Conservation (phyloP, 208 protist genomes). For the Novymonas esmeraldas region DNA sequence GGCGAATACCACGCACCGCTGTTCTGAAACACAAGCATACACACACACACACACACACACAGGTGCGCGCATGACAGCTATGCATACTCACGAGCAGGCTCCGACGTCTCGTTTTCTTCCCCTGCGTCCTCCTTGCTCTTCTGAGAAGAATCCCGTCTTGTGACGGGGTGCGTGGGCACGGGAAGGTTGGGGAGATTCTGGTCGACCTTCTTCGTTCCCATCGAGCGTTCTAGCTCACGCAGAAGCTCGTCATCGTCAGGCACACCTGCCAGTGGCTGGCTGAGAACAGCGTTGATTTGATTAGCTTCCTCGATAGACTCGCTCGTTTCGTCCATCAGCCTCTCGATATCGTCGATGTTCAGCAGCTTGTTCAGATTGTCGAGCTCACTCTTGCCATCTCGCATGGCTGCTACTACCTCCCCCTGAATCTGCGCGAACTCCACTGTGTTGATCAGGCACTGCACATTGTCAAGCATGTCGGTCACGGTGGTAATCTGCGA, state of each 20-base stretch:
- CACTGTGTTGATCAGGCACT: conserved; percentile 76
- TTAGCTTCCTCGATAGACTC: conserved; percentile 77
- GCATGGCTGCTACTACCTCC: conserved; percentile 71
- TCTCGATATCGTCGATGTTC: conserved; percentile 83
- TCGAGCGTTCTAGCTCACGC: conserved; percentile 37
- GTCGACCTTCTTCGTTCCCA: conserved; percentile 14
- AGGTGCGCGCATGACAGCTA: neutral
- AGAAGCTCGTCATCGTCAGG: conserved; percentile 73
- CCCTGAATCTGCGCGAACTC: conserved; percentile 78
- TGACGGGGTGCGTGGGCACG: conserved; percentile 35
- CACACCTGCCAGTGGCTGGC: conserved; percentile 43
- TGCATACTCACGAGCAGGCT: conserved; percentile 21
- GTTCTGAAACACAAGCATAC: neutral
- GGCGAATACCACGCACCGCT: neutral
- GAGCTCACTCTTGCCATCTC: conserved; percentile 74
- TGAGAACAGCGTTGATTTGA: conserved; percentile 69
- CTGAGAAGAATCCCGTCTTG: too few species aligned
- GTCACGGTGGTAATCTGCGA: conserved; percentile 61
- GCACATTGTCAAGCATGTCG: conserved; percentile 82
- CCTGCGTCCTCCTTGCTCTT: neutral
- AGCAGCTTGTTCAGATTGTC: conserved; percentile 81
- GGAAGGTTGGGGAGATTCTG: conserved; percentile 28
- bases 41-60: neutral
- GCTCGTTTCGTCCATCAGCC: conserved; percentile 73
- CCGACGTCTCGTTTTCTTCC: conserved; percentile 1